These are phyloP conservation scores for Arctium minus DNA, from an alignment of 129 eudicot species.

Conservation along the genomic window DNA sequence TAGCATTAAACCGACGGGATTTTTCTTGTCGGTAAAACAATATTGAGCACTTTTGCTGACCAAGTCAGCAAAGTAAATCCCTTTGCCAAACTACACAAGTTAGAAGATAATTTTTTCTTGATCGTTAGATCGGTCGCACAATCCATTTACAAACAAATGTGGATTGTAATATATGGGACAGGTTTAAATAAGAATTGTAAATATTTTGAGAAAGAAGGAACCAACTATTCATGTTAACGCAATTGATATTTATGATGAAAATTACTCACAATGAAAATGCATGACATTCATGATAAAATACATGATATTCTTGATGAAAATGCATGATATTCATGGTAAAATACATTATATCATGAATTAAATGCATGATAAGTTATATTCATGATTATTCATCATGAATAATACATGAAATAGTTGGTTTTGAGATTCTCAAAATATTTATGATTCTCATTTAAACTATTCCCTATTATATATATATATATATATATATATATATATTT, in stretches of 20 bases:
- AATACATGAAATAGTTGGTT: background rate
- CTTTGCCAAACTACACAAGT: slow-evolving; percentile 82
- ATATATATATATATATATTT: too few relatives aligned
- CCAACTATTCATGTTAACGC: background rate
- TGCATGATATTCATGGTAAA: background rate
- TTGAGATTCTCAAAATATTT: background rate
- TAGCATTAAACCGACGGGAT: slow-evolving; percentile 92
- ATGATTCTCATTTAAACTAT: background rate
- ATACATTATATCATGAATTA: too few relatives aligned
- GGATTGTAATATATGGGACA: background rate
- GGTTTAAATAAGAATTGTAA: background rate
- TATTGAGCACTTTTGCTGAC: slow-evolving; percentile 99
- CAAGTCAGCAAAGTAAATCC: slow-evolving; percentile 92
- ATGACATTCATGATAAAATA: background rate
- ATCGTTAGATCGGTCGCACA: background rate
- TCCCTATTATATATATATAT: background rate
- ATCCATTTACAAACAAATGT: background rate
- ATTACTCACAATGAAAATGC: background rate
- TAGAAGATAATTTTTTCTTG: background rate
- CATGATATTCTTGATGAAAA: background rate
- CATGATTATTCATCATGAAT: background rate
- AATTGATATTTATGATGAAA: background rate
- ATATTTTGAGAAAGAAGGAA: background rate
- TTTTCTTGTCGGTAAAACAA: slow-evolving; percentile 76
- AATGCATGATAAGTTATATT: background rate